Evolutionary conservation across 192 early-diverging fungal species (phyloP), one percentile per base, ranked within the genome.

Genomic region (Backusella tarrabulga): DNA sequence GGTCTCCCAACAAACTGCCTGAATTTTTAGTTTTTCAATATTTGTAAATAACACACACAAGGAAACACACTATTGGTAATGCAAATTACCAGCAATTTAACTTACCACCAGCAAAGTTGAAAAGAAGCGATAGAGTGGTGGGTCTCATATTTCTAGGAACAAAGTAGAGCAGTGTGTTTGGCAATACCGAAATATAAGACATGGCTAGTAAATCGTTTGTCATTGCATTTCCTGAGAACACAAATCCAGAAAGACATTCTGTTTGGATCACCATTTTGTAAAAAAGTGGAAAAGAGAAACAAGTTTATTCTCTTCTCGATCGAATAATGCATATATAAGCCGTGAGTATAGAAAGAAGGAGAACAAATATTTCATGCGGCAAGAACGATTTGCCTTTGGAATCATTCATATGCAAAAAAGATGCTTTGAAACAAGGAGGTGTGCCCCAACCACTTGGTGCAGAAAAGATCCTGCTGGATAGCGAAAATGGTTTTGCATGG

Each of bases 321-420:
- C 11, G 38, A 26, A 56, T 54, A 44, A 44, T 19, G 17, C 15
- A 60, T 21, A 15, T 19, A n/a, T 6, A 5, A n/a, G 21, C n/a
- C 54, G 54, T 60, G n/a, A 60, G 54, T 26, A 60, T 60, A 60
- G 54, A 60, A 60, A 60, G 54, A 60, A 60, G 54, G 54, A 60
- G 54, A 60, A 60, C 11, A 6, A 50, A 50, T 52, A 21, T 52
- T 60, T 60, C 23, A 60, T 60, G 54, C 54, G 21, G 21, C 38
- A 23, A 60, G 23, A 50, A 60, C 9, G 9, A 26, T 60, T 26
- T 9, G 54, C 2, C 54, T 23, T 3, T 21, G 54, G 21, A 60
- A 60, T 26, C 54, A 26, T 12, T 6, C 21, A 56, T 60, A 60
- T 60, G 54, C 54, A 60, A 26, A 40, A 11, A 11, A 40, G 38